These are phyloP conservation scores for Magnaporthiopsis rhizophila DNA, from an alignment of 2,329 filamentous ascomycete genomes.

Conservation along the genomic window DNA sequence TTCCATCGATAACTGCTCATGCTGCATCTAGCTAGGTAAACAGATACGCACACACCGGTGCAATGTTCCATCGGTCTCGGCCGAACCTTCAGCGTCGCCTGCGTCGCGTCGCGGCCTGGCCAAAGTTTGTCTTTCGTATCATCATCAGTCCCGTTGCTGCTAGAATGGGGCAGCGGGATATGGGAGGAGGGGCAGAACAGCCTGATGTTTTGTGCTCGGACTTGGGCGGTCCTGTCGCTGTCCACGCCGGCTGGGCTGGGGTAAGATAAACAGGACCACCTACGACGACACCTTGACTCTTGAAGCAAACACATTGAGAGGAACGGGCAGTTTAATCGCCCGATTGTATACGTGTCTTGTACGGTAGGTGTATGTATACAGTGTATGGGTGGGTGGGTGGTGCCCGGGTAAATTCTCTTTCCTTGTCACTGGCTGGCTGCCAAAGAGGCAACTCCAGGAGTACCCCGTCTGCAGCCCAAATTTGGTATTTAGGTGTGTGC, in stretches of 20 bases:
- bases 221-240: too few species aligned
- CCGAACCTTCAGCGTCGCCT: background rate
- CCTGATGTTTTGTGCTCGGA: background rate
- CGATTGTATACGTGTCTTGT: background rate
- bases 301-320: background rate
- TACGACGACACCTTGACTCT: background rate
- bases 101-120: too few species aligned
- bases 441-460: background rate
- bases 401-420: background rate
- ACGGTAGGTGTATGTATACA: background rate
- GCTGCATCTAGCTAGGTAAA: too few species aligned
- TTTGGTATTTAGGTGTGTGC: background rate
- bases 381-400: background rate
- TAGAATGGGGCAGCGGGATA: background rate
- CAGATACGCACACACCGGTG: too few species aligned
- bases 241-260: background rate
- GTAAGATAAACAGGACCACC: background rate
- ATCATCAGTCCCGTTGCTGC: background rate
- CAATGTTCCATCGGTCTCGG: background rate
- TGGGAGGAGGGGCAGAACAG: background rate
- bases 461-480: too few species aligned
- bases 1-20: too few species aligned
- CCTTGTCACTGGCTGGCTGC: background rate
- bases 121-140: background rate
- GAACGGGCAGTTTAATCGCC: background rate